Evolutionary conservation across 2,329 filamentous ascomycete species (phyloP), one percentile per base, ranked within the genome.

Genomic region (Cercospora beticola): DNA sequence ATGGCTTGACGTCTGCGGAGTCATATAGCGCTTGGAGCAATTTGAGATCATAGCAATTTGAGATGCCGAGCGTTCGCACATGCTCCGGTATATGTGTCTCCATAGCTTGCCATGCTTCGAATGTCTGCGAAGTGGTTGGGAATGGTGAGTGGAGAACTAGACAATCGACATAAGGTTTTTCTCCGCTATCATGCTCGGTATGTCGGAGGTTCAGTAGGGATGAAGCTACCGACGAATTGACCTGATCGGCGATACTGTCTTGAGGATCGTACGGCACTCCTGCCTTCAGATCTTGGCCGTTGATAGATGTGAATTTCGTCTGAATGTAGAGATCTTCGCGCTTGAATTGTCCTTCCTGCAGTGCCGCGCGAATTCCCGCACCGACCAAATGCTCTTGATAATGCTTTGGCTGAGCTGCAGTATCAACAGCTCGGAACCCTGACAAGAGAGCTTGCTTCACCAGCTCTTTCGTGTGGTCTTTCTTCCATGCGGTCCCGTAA

Each of bases 401-500:
- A 80, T 94, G 91, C 69, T 87, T 87, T 2, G 91, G 91, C 68
- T 71, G 91, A 16, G 90, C 90, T 9, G 92, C 92, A 0, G 92
- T 94, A 76, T 95, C 92, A 68, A 95, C 81, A 58, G 84, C 90
- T 33, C 88, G 85, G 74, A 94, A 95, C 5, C 92, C 92, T 56
- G 86, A 82, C 56, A 83, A 83, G 36, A 95, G 76, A 1, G 92
- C 92, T 70, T 85, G 79, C 73, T 89, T 87, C 23, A 95, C 92
- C 2, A 94, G 83, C 65, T 86, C 82, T 21, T 86, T 84, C 0
- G 91, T 93, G 18, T 81, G 81, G 0, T 90, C 87, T 75, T 90
- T 89, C 79, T 95, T 95, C 92, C 92, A 94, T n/a, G 92, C 92
- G 2, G 92, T 94, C 62, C 92, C 92, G 78, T 95, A 95, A 70